Base-by-base conservation (phyloP, 441 rosid genomes). In the Eutrema salsugineum region DNA sequence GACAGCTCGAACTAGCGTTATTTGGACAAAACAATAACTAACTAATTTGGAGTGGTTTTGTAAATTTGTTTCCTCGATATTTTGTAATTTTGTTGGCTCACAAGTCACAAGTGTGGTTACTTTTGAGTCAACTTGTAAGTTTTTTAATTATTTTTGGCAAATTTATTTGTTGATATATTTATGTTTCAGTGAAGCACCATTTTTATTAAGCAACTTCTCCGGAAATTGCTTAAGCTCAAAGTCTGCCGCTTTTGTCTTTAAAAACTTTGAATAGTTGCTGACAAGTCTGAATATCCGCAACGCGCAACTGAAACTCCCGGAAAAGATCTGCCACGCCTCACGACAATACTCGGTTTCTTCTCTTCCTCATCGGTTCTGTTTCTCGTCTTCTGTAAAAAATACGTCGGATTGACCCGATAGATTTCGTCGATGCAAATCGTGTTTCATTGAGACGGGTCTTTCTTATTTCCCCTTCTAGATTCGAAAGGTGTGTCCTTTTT, bases 241-340 rank as follows among this genome's bases (percentile, higher is more conserved):
- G 76, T 71, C 68, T 58, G 39, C 72, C 43, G 30, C 59, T 51
- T 66, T 43, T 62, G 72, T 60, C 76, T 28, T 24, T 51, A 19
- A n/a, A 55, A 59, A 57, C 80, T 65, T 71, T 71, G 77, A 77
- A 71, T 66, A 53, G 63, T 59, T 77, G 77, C 72, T 60, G 80
- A 77, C 58, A 60, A 77, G 77, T 66, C 80, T 59, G 15, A 50
- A 40, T 19, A 39, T 66, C 54, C 53, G 17, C 53, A 71, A 61
- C 43, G 50, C 35, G 49, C 36, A 58, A 30, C 71, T 49, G 40
- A 69, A 76, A 69, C 65, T 46, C 59, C 59, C 10, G 33, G 56
- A 36, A 68, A 75, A 60, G 57, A 56, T 70, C 75, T 50, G 51
- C 35, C 15, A 35, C 57, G 49, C 9, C 33, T 46, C 55, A 6